Evolutionary conservation across 331 rosid genomes (phyloP).

Genomic region (Telfairia occidentalis): DNA sequence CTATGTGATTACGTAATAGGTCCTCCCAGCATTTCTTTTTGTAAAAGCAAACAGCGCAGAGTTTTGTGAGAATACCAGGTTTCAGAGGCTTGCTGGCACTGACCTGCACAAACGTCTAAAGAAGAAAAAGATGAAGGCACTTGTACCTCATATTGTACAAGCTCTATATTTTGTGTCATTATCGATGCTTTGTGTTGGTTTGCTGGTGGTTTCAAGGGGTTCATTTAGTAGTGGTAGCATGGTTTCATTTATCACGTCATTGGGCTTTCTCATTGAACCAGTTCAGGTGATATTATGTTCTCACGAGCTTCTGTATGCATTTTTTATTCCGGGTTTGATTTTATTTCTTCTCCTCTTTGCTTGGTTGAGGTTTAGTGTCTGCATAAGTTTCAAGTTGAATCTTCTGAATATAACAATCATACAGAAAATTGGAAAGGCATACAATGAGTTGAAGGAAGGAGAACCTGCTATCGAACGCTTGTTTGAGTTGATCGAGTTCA

Average conservation of each 20-base stretch:
- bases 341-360: neutral
- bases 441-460: slow-evolving; percentile 84
- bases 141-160: slow-evolving; percentile 70
- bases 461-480: slow-evolving; percentile 83
- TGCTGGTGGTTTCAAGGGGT: slow-evolving; percentile 51
- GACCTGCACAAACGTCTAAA: slow-evolving; percentile 44
- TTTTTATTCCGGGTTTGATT: neutral
- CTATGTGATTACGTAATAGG: slow-evolving; percentile 24
- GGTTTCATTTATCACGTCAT: slow-evolving; percentile 60
- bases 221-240: slow-evolving; percentile 41
- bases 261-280: slow-evolving; percentile 70
- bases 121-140: slow-evolving; percentile 83
- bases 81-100: slow-evolving; percentile 50
- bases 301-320: neutral
- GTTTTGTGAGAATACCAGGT: slow-evolving; percentile 51
- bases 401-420: slow-evolving; percentile 49
- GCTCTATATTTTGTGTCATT: slow-evolving; percentile 54
- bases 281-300: slow-evolving; percentile 52
- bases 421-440: slow-evolving; percentile 89
- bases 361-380: neutral
- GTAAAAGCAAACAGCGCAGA: slow-evolving; percentile 83
- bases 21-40: slow-evolving; percentile 72
- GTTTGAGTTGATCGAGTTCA: slow-evolving; percentile 47
- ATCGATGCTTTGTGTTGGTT: slow-evolving; percentile 37
- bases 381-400: slow-evolving; percentile 22